Conservation (phyloP, 163 green algal species). For the Trebouxiophyceae sp. region DNA sequence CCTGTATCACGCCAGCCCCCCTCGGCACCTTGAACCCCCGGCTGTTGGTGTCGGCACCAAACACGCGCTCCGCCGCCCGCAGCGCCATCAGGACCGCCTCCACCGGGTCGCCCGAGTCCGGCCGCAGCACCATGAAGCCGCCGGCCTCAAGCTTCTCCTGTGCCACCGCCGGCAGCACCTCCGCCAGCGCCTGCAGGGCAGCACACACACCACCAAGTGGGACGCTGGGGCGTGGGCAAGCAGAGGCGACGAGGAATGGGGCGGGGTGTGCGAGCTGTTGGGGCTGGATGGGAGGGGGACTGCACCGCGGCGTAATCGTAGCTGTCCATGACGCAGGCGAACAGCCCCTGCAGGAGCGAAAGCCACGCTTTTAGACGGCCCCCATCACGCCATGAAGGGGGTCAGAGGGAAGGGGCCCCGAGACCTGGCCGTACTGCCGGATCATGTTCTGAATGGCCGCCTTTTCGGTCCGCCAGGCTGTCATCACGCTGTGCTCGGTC, state of each 20-base stretch:
- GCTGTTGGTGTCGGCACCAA: slow-evolving; percentile 68
- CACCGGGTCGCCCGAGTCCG: slow-evolving; percentile 68
- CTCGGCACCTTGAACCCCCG: slow-evolving; percentile 68
- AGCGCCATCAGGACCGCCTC: slow-evolving; percentile 71
- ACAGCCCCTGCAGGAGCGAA: slow-evolving; percentile 50
- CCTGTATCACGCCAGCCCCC: slow-evolving; percentile 76
- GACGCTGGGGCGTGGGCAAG: too few relatives aligned
- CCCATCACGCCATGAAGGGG: too few relatives aligned
- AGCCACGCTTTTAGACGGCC: too few relatives aligned
- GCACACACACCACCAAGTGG: too few relatives aligned
- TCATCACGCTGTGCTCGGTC: slow-evolving; percentile 93
- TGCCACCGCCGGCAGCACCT: slow-evolving; percentile 63
- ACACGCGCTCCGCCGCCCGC: slow-evolving; percentile 55
- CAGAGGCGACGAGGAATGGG: too few relatives aligned
- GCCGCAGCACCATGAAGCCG: slow-evolving; percentile 79
- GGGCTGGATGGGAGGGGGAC: too few relatives aligned
- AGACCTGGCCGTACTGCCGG: slow-evolving; percentile 50
- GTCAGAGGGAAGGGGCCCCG: too few relatives aligned
- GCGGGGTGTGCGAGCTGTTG: too few relatives aligned
- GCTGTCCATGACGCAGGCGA: slow-evolving; percentile 77
- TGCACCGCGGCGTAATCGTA: slow-evolving; percentile 70
- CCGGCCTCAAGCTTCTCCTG: slow-evolving; percentile 48
- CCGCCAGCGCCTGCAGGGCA: slow-evolving; percentile 41
- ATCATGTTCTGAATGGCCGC: slow-evolving; percentile 87
- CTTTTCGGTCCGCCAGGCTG: slow-evolving; percentile 66